Evolutionary conservation across 2,329 filamentous ascomycete genomes (phyloP), one percentile per base, ranked within the genome.

Genomic region (Tolypocladium paradoxum): DNA sequence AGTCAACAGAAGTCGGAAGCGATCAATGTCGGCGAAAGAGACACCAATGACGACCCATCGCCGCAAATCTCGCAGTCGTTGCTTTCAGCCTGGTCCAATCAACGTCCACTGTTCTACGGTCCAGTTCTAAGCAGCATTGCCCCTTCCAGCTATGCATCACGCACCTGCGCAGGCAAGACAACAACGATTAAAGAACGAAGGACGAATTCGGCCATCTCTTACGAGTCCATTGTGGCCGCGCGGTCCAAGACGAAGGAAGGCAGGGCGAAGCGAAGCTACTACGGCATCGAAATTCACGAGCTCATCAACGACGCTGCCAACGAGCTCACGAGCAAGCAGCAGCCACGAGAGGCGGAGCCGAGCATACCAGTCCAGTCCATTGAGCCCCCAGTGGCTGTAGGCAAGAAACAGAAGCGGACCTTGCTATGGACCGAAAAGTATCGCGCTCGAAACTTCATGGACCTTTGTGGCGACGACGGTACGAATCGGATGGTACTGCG

Each of bases 361-460:
- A 68, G 69, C 45, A 61, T 65, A 7, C 68, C 73, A 2, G 58
- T 76, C 18, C 68, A 60, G 24, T 76, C 77, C 1, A 68, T 76
- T 18, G 77, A 36, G 27, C 22, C 54, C n/a, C 56, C 49, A 34
- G 52, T 34, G 50, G 35, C 54, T 6, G 34, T 56, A 1, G 61
- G 53, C 6, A 76, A 71, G 56, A 77, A 71, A 55, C 63, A 68
- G 0, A 77, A 72, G 54, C 73, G 70, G 57, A 78, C 82, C 0
- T 68, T 89, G 34, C 74, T 99, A 65, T 99, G 93, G 93, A 96
- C 92, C 0, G 93, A 99, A 66, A 99, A 99, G 67, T 99, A 99
- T 65, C 85, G 93, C 36, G 93, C 93, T 31, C 83, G 83, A 56
- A 92, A 84, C 61, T 99, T 97, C 62, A 88, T 91, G 61, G 93